A percentile compares a stretch with the other conserved stretches of the same genome.
Evolutionary conservation across 495 filamentous ascomycete species (phyloP).

Genomic region (Apiosordaria backusii): DNA sequence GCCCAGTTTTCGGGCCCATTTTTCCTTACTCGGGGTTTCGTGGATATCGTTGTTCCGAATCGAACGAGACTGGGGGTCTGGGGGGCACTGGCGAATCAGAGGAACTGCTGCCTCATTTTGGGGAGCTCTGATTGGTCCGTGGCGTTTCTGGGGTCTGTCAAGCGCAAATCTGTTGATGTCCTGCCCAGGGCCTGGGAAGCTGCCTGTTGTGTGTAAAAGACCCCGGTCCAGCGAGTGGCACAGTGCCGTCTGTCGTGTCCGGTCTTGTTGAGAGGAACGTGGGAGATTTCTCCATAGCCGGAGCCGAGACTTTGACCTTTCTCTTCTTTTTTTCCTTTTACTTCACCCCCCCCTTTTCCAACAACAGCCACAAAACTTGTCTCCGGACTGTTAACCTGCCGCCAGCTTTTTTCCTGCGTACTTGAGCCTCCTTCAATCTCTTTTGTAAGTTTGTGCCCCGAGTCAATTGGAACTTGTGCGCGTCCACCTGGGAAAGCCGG

Average conservation of each 20-base stretch:
- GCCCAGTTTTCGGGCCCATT: not conserved
- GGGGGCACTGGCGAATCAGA: conserved; percentile 27
- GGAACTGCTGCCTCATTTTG: conserved; percentile 12
- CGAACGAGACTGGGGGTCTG: conserved; percentile 12
- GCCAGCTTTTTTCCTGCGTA: not conserved
- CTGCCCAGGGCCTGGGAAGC: conserved; percentile 3
- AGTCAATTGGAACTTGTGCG: not conserved
- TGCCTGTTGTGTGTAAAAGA: not conserved
- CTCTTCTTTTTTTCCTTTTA: conserved; percentile 19
- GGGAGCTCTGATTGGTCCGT: conserved; percentile 16
- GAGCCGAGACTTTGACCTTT: conserved; percentile 8
- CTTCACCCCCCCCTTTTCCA: conserved; percentile 15
- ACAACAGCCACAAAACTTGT: not conserved
- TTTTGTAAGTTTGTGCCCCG: not conserved
- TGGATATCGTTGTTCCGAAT: conserved; percentile 20
- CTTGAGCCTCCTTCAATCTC: not conserved
- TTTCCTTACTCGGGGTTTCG: conserved; percentile 7
- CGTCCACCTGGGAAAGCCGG: not conserved
- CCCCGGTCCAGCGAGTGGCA: not conserved
- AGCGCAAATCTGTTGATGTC: conserved; percentile 9
- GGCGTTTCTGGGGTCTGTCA: conserved; percentile 10
- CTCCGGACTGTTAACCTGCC: not conserved
- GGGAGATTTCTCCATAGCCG: conserved; percentile 14
- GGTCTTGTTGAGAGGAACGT: conserved; percentile 9
- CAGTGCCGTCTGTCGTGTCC: conserved; percentile 13